Base-by-base conservation (phyloP, 2,329 filamentous ascomycete genomes). In the Didymella pinodella region DNA sequence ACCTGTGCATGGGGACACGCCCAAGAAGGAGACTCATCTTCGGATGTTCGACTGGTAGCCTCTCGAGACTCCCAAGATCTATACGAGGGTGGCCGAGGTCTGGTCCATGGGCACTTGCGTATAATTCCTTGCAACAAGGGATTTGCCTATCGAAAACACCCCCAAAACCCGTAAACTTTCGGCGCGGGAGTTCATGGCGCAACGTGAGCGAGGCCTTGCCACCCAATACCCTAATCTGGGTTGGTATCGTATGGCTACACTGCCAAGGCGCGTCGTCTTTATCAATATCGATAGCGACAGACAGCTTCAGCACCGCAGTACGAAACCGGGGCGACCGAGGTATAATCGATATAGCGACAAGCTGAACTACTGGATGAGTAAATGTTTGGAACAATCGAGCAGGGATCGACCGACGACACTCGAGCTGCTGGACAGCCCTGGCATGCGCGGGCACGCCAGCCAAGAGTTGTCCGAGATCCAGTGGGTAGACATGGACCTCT, bases 71-170 rank as follows among this genome's bases (percentile, higher is more conserved):
- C 70, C 72, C 4, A 28, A 50, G 2, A 68, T 74, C 57, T 70
- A 72, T 25, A 71, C 66, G 7, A 45, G 14, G 7, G 64, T 63
- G 12, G 69, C 70, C 8, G 74, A 77, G 8, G 58, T 74, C 4
- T 78, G 74, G 75, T 60, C 67, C 12, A 38, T 75, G 3, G 75
- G 71, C 22, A 70, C 74, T 22, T 67, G 68, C 36, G 59, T 77
- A 2, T 66, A 75, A 48, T 75, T 62, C 43, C 64, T 75, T 3
- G 73, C 70, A 1, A 61, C 62, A 0, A 70, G 70, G 8, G 18
- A 56, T 3, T 18, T 61, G 7, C 70, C 71, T 4, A 46, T 68
- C 12, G 38, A 60, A 31, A 29, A 67, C 31, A 43, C 57, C 3
- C 28, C 41, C 0, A 61, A 51, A 36, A 34, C 2, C 14, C 47